Conservation (phyloP, 129 eudicot genomes). For the Saposhnikovia divaricata region DNA sequence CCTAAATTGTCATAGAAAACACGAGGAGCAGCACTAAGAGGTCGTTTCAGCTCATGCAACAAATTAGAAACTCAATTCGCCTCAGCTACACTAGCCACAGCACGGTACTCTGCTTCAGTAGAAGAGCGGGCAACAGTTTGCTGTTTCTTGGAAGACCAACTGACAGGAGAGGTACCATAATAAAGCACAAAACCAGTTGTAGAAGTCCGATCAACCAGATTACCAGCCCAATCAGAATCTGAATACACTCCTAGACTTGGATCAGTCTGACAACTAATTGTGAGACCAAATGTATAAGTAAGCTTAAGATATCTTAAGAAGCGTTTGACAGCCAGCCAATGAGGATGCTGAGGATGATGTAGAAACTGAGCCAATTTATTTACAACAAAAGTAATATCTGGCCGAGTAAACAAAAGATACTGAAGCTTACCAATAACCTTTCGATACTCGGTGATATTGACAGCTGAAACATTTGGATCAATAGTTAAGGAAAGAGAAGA, state of each 20-base stretch:
- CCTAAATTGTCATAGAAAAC: too few species aligned
- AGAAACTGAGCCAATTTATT: too few species aligned
- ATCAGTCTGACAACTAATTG: not conserved
- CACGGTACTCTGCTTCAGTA: not conserved
- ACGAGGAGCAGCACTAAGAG: too few species aligned
- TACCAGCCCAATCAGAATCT: not conserved
- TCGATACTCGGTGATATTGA: not conserved
- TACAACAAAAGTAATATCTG: too few species aligned
- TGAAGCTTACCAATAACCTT: not conserved
- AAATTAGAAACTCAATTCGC: not conserved
- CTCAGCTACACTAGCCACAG: not conserved
- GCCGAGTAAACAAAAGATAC: too few species aligned
- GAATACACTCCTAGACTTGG: not conserved
- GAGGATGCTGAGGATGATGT: too few species aligned
- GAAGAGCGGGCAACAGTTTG: not conserved
- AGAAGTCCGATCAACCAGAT: not conserved
- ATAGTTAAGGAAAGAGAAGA: not conserved
- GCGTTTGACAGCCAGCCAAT: too few species aligned
- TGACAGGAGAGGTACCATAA: not conserved
- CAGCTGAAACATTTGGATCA: not conserved
- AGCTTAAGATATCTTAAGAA: too few species aligned
- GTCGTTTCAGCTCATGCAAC: not conserved
- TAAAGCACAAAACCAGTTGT: not conserved
- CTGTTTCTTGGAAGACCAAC: not conserved
- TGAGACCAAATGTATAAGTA: too few species aligned